phyloP scores from a whole-genome alignment of 2,329 filamentous ascomycete species.

The Aspergillus pseudoglaucus region DNA sequence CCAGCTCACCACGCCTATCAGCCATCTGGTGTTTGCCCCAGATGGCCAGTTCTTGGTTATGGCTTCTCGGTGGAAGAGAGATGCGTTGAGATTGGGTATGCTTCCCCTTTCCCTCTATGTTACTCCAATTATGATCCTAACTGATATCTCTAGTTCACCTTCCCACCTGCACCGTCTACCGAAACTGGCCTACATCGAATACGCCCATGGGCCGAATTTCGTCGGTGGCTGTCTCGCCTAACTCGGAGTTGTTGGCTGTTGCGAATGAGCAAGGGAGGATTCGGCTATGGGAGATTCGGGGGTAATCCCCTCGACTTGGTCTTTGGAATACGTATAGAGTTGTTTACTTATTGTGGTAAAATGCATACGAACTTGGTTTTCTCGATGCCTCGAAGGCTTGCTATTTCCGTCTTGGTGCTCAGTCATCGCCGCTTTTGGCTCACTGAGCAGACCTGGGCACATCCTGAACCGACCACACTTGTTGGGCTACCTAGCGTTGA shows the following conservation, averaged over 20 bases:
- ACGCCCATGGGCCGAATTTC: slow-evolving; percentile 84
- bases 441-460: background rate
- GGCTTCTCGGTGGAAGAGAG: slow-evolving; percentile 78
- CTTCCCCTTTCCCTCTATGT: background rate
- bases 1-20: slow-evolving; percentile 81
- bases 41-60: slow-evolving; percentile 88
- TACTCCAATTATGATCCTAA: slow-evolving; percentile 3
- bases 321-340: no score
- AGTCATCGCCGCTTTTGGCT: background rate
- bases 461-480: background rate
- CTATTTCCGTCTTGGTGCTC: background rate
- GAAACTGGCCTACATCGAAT: slow-evolving; percentile 90
- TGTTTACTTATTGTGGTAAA: no score
- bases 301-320: slow-evolving; percentile 34
- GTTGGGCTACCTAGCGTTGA: no score
- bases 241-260: slow-evolving; percentile 68
- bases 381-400: no score
- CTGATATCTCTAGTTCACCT: slow-evolving; percentile 58
- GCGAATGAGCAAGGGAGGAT: slow-evolving; percentile 87
- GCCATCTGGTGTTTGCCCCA: slow-evolving; percentile 70
- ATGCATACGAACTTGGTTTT: no score
- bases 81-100: slow-evolving; percentile 66
- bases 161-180: slow-evolving; percentile 86
- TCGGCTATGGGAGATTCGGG: slow-evolving; percentile 80
- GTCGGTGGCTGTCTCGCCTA: slow-evolving; percentile 60